Evolutionary conservation across 202 grass and related monocot genomes (phyloP), one percentile per base, ranked within the genome.

Genomic region (Setaria viridis): DNA sequence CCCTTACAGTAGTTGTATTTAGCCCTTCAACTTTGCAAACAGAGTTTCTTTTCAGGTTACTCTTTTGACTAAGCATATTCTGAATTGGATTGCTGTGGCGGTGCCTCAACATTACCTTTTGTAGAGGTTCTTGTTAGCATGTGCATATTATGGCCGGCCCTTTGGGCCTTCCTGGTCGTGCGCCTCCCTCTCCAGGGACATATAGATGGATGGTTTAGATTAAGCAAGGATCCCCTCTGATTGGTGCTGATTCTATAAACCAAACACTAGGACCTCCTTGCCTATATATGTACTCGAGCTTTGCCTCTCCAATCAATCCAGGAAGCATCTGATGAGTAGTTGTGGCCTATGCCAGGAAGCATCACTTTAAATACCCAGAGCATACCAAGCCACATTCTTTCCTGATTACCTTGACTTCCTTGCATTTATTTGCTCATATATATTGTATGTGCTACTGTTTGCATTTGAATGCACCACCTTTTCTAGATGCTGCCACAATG

Each of bases 401-500:
- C 20, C 14, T 65, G 13, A 72, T 78, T 39, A 58, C 70, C 4
- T 45, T 32, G 66, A 62, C 64, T 45, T 42, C 9, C 71, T 2
- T 53, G 19, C 8, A 76, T 62, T 72, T 81, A 11, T 45, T 65
- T 71, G 45, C 45, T 89, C 12, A 35, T 68, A 34, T 41, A 42
- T 20, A 49, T n/a, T 60, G 8, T 80, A 5, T 45, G 48, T 85
- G 21, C 33, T n/a, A 57, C 54, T 41, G 58, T 51, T 54, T 76
- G 34, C 77, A 47, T 76, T 55, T 55, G 13, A 75, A 53, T 62
- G 57, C 70, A 71, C 70, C 51, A 43, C 69, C 29, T 81, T 70
- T 63, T 76, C 51, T 81, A 50, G 70, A 77, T 84, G 60, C 51
- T 69, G 16, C 50, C 57, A 33, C 64, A 47, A 5, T 37, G 17